Base-by-base conservation (phyloP, 257 asterid genomes). In the Nicotiana sylvestris region DNA sequence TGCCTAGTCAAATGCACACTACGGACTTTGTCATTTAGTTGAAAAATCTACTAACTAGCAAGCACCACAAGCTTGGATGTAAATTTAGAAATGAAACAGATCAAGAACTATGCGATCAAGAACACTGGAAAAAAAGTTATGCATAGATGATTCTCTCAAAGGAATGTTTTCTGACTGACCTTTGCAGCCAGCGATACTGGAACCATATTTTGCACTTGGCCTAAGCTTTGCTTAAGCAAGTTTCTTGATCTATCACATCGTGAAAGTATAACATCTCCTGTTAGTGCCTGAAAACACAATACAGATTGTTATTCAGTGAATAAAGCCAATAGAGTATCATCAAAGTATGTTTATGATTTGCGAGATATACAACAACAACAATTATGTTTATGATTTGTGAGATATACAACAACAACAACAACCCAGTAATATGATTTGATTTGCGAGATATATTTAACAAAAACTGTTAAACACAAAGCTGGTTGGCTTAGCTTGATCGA, bases 231-330 rank as follows among this genome's bases (percentile, higher is more conserved):
- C 85, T 87, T 92, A 86, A 94, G 85, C 81, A 91, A 78, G 74
- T 83, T 87, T 84, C 87, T 86, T 9, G 98, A 87, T 79, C 83
- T 94, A 81, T 83, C 86, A 85, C 98, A 94, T 88, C 96, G 90
- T n/a, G 94, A 85, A 33, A 93, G 86, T 79, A 94, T 84, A 76
- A 85, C 87, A 65, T 93, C 94, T 81, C 99, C 98, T 12, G 98
- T 96, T 61, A 94, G 90, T 72, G 95, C 97, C 99, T 96, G 92
- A 72, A 76, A 67, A 81, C 55, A 82, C 49, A n/a, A 35, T 64
- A 49, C 62, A 61, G 37, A 77, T 13, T 49, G 43, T 7, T 74
- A 37, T 25, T 46, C 37, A 72, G 78, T 72, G 61, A 72, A 25
- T 72, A 61, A 46, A 25, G 79, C 13, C 35, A 74, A 74, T 27